Evolutionary conservation across 2,329 filamentous ascomycete species (phyloP), one percentile per base, ranked within the genome.

Genomic region (Colletotrichum sp.): DNA sequence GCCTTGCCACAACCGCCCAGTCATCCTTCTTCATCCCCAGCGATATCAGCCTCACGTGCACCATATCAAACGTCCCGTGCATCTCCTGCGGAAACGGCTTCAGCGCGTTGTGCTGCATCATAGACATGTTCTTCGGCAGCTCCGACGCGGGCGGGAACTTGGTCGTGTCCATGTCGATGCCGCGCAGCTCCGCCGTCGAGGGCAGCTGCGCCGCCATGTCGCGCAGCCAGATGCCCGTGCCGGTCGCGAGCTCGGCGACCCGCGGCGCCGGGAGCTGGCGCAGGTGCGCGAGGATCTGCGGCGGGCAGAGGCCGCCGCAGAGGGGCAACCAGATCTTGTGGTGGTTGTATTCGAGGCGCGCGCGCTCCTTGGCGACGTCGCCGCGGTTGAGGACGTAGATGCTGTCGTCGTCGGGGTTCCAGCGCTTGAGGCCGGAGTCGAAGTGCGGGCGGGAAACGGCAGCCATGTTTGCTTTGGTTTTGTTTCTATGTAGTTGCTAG

Each of bases 191-290:
- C 16, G 78, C 55, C 11, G 68, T 36, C 3, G 39, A 19, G 1
- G 78, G 74, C 6, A 80, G 65, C 16, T 66, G 48, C 6, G 59
- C 27, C 8, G 79, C 77, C 32, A 80, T 66, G 34, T 79, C 77
- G 12, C 28, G 57, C 15, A 79, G 78, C 78, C 79, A 80, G n/a
- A 80, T 68, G 5, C 75, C 79, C 1, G 78, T 80, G n/a, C 78
- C 79, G 5, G 77, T 77, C 15, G 60, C 75, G 7, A 79, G 39
- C 48, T 79, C 77, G 5, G 77, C 78, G 25, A 79, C 60, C 36
- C 64, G 70, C 12, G 74, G 61, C 8, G 52, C 25, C 16, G 8
- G 39, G 9, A 68, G 30, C 2, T 22, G 2, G 2, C 57, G 22
- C 2, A 65, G 67, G 28, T 67, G 36, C 0, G 44, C 44, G 48